Conservation (phyloP, 2,329 filamentous ascomycete species). For the Cadophora gregata region DNA sequence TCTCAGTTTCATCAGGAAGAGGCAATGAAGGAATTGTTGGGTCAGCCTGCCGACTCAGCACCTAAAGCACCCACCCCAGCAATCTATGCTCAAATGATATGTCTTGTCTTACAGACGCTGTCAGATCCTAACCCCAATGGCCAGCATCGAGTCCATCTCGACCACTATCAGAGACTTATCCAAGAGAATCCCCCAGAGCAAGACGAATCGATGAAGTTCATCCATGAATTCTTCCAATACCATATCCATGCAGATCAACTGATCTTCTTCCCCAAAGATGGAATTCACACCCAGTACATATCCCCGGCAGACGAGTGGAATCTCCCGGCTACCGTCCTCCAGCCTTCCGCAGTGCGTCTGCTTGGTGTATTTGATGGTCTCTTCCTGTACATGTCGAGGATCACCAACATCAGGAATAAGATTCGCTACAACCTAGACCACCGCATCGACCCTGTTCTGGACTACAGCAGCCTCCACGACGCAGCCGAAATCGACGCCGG, state of each 20-base stretch:
- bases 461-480: constrained; percentile 74
- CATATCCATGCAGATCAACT: constrained; percentile 73
- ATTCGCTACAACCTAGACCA: constrained; percentile 71
- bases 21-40: constrained; percentile 59
- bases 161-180: constrained; percentile 77
- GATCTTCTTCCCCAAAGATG: constrained; percentile 51
- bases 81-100: constrained; percentile 68
- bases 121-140: constrained; percentile 64
- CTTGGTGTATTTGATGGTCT: constrained; percentile 84
- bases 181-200: constrained; percentile 64
- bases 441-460: constrained; percentile 69
- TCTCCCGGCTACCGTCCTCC: constrained; percentile 35
- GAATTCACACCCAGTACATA: constrained; percentile 41
- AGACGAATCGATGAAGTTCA: constrained; percentile 74
- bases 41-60: constrained; percentile 54
- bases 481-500: constrained; percentile 78
- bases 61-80: constrained; percentile 47
- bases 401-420: constrained; percentile 76
- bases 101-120: constrained; percentile 62
- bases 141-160: constrained; percentile 80
- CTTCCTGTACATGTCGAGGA: constrained; percentile 78
- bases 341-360: constrained; percentile 53
- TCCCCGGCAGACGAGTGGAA: constrained; percentile 37
- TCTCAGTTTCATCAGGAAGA: constrained; percentile 62
- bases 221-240: constrained; percentile 83